Conservation (phyloP, 257 asterid species). For the Fraxinus anomala region DNA sequence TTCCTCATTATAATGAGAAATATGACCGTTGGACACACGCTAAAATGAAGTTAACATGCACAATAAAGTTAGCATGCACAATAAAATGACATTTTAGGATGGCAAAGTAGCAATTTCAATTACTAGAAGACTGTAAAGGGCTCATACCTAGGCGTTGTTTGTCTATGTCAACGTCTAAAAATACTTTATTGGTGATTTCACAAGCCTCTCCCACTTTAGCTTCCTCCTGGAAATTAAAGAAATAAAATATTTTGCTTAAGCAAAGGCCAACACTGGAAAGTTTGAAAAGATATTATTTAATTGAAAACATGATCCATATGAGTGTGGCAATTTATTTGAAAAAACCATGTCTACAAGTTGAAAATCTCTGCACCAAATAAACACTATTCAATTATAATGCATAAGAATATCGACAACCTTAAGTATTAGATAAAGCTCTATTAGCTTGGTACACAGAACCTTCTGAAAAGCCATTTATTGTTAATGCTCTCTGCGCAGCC, state of each 20-base stretch:
- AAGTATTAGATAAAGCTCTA: not conserved
- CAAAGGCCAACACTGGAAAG: not conserved
- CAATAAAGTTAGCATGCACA: not conserved
- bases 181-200: conserved; percentile 84
- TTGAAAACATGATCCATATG: not conserved
- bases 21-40: too few species aligned
- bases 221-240: conserved; percentile 42
- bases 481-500: not conserved
- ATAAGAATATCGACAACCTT: not conserved
- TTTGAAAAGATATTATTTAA: not conserved
- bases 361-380: not conserved
- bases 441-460: not conserved
- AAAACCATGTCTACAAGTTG: conserved; percentile 8
- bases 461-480: not conserved
- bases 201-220: conserved; percentile 60
- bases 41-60: conserved; percentile 2
- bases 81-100: not conserved
- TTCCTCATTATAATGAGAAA: too few species aligned
- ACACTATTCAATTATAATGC: not conserved
- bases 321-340: too few species aligned
- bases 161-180: conserved; percentile 94
- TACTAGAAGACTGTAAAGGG: not conserved
- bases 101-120: not conserved
- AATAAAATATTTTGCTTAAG: not conserved
- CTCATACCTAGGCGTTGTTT: conserved; percentile 73